These are phyloP conservation scores for Nicotiana knightiana DNA, from an alignment of 257 asterid species.

Conservation along the genomic window DNA sequence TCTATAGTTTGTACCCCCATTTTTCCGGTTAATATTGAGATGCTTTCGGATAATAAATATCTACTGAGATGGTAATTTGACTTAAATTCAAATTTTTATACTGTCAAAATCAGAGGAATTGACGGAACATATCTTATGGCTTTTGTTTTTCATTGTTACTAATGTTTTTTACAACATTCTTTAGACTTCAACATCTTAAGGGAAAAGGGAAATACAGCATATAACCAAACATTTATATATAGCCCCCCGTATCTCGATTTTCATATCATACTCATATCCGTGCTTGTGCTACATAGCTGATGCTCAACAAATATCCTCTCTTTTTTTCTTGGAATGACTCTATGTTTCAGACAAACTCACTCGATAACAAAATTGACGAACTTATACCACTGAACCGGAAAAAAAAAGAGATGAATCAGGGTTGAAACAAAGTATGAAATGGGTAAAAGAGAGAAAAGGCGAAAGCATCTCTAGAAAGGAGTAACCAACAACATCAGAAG, in stretches of 20 bases:
- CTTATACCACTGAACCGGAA: not conserved
- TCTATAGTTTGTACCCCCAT: not conserved
- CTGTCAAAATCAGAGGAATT: not conserved
- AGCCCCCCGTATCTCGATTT: not conserved
- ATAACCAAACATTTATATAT: not conserved
- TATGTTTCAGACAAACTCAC: not conserved
- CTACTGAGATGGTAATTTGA: not conserved
- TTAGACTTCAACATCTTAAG: not conserved
- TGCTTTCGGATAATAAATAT: not conserved
- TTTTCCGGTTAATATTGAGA: not conserved
- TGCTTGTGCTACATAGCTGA: not conserved
- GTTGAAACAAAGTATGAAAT: not conserved
- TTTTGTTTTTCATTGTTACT: not conserved
- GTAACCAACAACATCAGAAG: not conserved
- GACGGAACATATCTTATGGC: not conserved
- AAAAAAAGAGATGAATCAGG: not conserved
- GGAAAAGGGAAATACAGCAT: not conserved
- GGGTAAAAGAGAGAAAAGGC: not conserved
- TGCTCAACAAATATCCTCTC: not conserved
- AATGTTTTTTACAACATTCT: not conserved
- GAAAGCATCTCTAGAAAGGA: not conserved
- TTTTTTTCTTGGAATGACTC: not conserved
- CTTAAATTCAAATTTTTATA: not conserved
- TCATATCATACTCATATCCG: not conserved
- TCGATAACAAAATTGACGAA: not conserved